A percentile compares a stretch with the other conserved stretches of the same genome.
phyloP scores from a whole-genome alignment of 495 filamentous ascomycete species.

The Amphirosellinia nigrospora region DNA sequence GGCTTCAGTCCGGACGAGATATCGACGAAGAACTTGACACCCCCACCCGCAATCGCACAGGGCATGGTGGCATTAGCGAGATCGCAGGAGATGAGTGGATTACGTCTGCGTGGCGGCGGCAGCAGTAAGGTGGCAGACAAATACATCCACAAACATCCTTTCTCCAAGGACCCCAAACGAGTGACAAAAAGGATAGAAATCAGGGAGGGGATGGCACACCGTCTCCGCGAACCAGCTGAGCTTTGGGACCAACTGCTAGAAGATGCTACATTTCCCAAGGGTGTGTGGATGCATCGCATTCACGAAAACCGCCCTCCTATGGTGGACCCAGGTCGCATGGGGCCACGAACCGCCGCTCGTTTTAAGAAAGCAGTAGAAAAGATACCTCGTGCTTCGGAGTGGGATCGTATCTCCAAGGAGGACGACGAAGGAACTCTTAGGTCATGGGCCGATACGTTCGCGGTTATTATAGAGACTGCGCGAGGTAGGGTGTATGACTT shows the following conservation, averaged over 20 bases:
- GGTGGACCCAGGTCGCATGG: not conserved
- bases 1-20: slow-evolving; percentile 1
- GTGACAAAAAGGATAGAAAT: not conserved
- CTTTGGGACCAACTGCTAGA: slow-evolving; percentile 18
- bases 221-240: not conserved
- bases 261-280: slow-evolving; percentile 7
- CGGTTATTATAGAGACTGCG: not conserved
- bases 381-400: not conserved
- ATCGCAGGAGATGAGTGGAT: not conserved
- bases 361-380: not conserved
- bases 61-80: slow-evolving; percentile 15
- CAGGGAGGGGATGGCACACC: not conserved
- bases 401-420: not conserved
- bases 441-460: not conserved
- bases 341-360: not conserved
- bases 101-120: slow-evolving; percentile 13
- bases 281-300: not conserved
- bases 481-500: not conserved
- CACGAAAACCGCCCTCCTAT: slow-evolving; percentile 10
- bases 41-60: not conserved
- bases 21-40: not conserved
- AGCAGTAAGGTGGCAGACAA: not conserved
- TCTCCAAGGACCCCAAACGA: not conserved
- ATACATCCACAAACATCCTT: not conserved
- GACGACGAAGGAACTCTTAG: not conserved